Evolutionary conservation across 1,139 yeast species (phyloP).

Genomic region (Nakaseomyces glabratus): DNA sequence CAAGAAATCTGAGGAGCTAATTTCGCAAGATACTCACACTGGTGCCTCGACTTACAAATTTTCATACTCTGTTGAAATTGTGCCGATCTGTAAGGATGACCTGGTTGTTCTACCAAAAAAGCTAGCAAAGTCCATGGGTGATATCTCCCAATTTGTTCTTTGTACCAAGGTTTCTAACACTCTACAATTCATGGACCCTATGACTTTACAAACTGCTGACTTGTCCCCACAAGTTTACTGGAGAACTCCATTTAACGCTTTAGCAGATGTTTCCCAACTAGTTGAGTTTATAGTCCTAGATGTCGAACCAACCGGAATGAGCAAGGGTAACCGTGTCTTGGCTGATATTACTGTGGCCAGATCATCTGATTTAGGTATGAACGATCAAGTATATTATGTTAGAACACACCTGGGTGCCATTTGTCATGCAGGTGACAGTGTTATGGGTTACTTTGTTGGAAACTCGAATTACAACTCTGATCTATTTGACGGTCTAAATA

Average conservation of each 20-base stretch:
- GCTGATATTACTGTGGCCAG: constrained; percentile 90
- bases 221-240: constrained; percentile 69
- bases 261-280: constrained; percentile 67
- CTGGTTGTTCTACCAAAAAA: constrained; percentile 80
- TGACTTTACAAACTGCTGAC: constrained; percentile 74
- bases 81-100: constrained; percentile 97
- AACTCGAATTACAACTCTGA: constrained; percentile 84
- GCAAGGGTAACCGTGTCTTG: constrained; percentile 70
- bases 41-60: constrained; percentile 84
- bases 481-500: constrained; percentile 59
- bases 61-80: constrained; percentile 86
- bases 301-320: constrained; percentile 85
- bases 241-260: constrained; percentile 75
- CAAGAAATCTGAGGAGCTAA: constrained; percentile 83
- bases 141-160: constrained; percentile 71
- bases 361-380: constrained; percentile 74
- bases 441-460: constrained; percentile 75
- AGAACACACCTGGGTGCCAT: constrained; percentile 90
- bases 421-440: constrained; percentile 93
- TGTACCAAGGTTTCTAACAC: constrained; percentile 78
- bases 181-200: constrained; percentile 78
- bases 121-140: constrained; percentile 77
- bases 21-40: constrained; percentile 86
- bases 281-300: constrained; percentile 89
- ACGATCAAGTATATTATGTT: constrained; percentile 70